Base-by-base conservation (phyloP, 768 basidiomycete genomes). In the Clitopilus passeckerianus region DNA sequence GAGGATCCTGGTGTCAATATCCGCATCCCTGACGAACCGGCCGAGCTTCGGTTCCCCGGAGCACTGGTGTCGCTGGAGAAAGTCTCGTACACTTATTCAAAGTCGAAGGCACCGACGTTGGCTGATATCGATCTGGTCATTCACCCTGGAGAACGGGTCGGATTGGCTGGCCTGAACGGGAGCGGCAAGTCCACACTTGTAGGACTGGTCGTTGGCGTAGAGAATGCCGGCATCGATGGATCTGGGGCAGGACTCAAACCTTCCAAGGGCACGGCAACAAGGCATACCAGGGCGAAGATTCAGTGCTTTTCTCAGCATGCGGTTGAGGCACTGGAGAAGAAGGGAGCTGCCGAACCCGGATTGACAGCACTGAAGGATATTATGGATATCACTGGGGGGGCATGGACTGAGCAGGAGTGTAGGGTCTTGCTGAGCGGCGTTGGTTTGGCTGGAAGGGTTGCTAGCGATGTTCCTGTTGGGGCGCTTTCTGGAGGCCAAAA, bases 241-340 rank as follows among this genome's bases (percentile, higher is more conserved):
- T 57, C 22, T 12, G 20, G 18, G 8, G 37, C 18, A 18, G 61
- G 59, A 5, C 68, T 82, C 20, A 65, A 69, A 23, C 80, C 84
- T 0, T 74, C 71, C 6, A 66, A 64, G 4, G 87, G 87, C 8
- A 77, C 69, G 27, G 76, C 86, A 9, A 74, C 71, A 30, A 75
- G 75, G 30, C 87, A 88, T 68, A 79, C 85, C 5, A 72, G 76
- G 5, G 72, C 81, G 30, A 75, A 74, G 18, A 80, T 88, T 35
- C 84, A 83, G 1, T 85, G 85, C 70, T 89, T 84, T 64, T 79
- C 78, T 0, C 86, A 89, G 64, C 82, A 86, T 65, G 77, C 79
- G 0, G 85, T 88, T 14, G 86, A 87, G 62, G 74, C 77, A 41
- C 73, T 72, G 54, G 68, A 66, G 56, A 67, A 67, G 12, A 66